Evolutionary conservation across 805 yeast genomes (phyloP).

Genomic region (Kluyveromyces wickerhamii): DNA sequence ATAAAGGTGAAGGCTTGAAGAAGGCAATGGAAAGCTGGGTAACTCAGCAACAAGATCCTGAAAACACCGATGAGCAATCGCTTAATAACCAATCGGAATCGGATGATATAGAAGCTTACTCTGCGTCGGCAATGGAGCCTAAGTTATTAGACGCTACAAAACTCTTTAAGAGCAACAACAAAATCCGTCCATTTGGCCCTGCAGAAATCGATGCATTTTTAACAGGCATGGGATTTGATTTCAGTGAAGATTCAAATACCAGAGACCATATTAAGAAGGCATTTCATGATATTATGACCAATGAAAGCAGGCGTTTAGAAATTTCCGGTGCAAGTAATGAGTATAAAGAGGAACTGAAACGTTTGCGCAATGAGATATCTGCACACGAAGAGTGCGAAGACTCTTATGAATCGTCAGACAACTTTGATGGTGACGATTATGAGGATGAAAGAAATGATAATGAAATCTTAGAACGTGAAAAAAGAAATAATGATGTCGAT

Average conservation of each 20-base stretch:
- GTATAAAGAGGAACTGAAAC: slow-evolving; percentile 4
- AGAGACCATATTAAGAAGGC: not conserved
- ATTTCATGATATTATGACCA: not conserved
- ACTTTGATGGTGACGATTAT: slow-evolving; percentile 20
- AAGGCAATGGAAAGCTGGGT: slow-evolving; percentile 75
- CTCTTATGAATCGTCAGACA: slow-evolving; percentile 6
- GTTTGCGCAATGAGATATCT: slow-evolving; percentile 4
- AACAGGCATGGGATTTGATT: not conserved
- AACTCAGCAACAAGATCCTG: slow-evolving; percentile 31
- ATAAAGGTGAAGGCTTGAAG: slow-evolving; percentile 70
- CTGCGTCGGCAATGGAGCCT: too few relatives aligned
- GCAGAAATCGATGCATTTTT: not conserved
- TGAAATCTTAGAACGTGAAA: slow-evolving; percentile 18
- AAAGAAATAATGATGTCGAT: slow-evolving; percentile 14
- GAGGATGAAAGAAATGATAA: slow-evolving; percentile 25
- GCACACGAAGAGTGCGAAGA: slow-evolving; percentile 7
- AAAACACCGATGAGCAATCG: too few relatives aligned
- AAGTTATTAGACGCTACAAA: not conserved
- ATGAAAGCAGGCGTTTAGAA: not conserved
- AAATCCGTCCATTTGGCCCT: not conserved
- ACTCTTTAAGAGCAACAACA: not conserved
- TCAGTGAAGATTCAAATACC: not conserved
- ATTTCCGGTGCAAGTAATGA: not conserved
- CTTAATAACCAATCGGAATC: too few relatives aligned
- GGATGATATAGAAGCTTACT: too few relatives aligned